phyloP scores from a whole-genome alignment of 257 asterid species.

The Solanum appendiculatum region DNA sequence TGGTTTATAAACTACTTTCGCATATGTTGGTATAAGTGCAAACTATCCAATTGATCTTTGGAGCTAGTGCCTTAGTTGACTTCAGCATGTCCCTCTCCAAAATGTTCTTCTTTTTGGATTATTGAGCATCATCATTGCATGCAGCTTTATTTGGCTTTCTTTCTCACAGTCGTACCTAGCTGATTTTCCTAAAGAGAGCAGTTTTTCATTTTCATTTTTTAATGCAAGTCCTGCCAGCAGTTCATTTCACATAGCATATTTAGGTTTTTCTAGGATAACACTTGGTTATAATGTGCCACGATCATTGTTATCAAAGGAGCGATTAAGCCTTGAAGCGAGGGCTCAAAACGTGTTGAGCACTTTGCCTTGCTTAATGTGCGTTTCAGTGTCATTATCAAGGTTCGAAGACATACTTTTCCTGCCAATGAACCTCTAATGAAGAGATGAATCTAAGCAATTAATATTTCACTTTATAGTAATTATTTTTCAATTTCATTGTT shows the following conservation, averaged over 20 bases:
- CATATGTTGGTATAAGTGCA: not conserved
- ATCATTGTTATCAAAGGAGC: not conserved
- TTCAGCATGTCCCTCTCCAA: not conserved
- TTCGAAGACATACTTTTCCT: not conserved
- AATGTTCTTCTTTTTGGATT: not conserved
- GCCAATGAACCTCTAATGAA: not conserved
- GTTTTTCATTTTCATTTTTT: not conserved
- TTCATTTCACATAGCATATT: not conserved
- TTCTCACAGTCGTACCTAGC: not conserved
- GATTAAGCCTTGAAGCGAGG: not conserved
- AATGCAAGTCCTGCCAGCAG: not conserved
- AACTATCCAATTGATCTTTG: not conserved
- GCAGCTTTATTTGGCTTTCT: not conserved
- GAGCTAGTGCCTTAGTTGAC: not conserved
- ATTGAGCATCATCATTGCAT: not conserved
- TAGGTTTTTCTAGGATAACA: not conserved
- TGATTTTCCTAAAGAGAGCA: not conserved
- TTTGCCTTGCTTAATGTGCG: not conserved
- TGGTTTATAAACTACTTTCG: not conserved
- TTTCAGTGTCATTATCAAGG: not conserved
- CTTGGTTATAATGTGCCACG: not conserved
- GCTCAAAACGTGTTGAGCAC: not conserved
- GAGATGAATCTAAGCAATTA: not conserved
- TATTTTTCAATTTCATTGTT: not conserved
- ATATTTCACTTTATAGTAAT: not conserved